Evolutionary conservation across 768 basidiomycete species (phyloP).

Genomic region (Phlebiopsis flavidoalba): DNA sequence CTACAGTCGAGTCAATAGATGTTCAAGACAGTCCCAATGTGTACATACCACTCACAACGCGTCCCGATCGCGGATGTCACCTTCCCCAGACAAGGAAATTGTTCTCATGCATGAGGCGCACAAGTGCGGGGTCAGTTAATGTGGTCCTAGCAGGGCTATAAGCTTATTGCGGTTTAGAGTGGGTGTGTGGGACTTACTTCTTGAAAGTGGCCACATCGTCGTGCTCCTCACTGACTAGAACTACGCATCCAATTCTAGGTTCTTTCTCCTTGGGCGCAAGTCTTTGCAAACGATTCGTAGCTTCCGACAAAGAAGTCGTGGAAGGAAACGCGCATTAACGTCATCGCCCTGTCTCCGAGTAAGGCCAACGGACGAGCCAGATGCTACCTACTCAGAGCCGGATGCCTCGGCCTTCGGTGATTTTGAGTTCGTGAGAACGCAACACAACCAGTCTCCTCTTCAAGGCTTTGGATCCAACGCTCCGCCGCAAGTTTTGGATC

Average conservation of each 20-base stretch:
- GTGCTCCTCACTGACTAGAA: conserved; percentile 87
- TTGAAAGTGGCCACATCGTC: conserved; percentile 88
- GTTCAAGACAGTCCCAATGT: conserved; percentile 4
- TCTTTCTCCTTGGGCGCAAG: conserved; percentile 61
- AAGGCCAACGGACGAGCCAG: conserved; percentile 38
- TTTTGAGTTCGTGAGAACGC: conserved; percentile 37
- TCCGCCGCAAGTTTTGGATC: conserved; percentile 56
- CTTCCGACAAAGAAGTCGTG: conserved; percentile 76
- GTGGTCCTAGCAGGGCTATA: conserved; percentile 46
- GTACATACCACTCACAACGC: conserved; percentile 66
- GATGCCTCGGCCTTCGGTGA: conserved; percentile 17
- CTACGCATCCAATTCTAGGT: conserved; percentile 64
- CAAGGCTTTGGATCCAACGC: conserved; percentile 73
- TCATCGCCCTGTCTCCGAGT: conserved; percentile 29
- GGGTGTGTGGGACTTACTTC: conserved; percentile 37
- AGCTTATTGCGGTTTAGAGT: background rate
- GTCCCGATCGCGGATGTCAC: conserved; percentile 79
- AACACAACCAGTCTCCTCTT: conserved; percentile 80
- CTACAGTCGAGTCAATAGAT: conserved; percentile 25
- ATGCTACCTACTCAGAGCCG: conserved; percentile 27
- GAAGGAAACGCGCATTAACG: conserved; percentile 49
- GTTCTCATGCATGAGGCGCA: conserved; percentile 66
- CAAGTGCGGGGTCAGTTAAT: conserved; percentile 67
- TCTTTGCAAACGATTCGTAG: conserved; percentile 75
- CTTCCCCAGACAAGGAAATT: conserved; percentile 87